phyloP scores from a whole-genome alignment of 306 rosid genomes.

The peach (Prunus persica) region Prunus_persica_NCBIv2 NC_034009.1:6673001-6673500 shows the following conservation, averaged over 20 bases:
- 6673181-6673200: constrained; percentile 8
- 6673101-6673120: background rate
- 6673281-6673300: constrained; percentile 65
- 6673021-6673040: background rate
- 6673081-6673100: background rate
- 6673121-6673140: background rate
- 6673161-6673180: constrained; percentile 16
- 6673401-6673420: constrained; percentile 5
- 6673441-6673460: constrained; percentile 37
- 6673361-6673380: constrained; percentile 31
- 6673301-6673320: constrained; percentile 72
- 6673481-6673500: constrained; percentile 75
- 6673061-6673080: background rate
- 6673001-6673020: background rate
- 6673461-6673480: constrained; percentile 46
- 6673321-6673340: constrained; percentile 63
- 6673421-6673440: constrained; percentile 21
- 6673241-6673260: constrained; percentile 41
- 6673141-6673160: background rate
- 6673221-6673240: constrained; percentile 83
- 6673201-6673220: constrained; percentile 66
- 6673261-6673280: constrained; percentile 47
- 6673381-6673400: constrained; percentile 23
- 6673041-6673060: background rate
- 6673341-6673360: constrained; percentile 69